Evolutionary conservation across 2,329 filamentous ascomycete species (phyloP).

Genomic region (Claviceps sp.): DNA sequence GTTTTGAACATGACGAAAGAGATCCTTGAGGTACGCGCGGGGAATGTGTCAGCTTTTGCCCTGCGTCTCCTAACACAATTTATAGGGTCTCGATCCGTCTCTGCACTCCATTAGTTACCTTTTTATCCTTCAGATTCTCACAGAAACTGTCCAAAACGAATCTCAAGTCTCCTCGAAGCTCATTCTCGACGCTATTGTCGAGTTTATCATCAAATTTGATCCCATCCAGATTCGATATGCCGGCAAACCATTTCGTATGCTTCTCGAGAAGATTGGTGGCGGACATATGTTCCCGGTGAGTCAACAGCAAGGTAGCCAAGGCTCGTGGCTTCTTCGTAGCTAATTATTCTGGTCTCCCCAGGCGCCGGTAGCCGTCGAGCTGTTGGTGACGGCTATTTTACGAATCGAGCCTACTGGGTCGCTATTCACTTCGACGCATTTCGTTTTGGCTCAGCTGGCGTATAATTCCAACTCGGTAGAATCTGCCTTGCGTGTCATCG

Average conservation of each 20-base stretch:
- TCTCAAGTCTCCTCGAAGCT: slow-evolving; percentile 17
- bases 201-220: slow-evolving; percentile 36
- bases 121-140: slow-evolving; percentile 28
- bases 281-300: slow-evolving; percentile 30
- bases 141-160: slow-evolving; percentile 14
- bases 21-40: slow-evolving; percentile 26
- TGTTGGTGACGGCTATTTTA: slow-evolving; percentile 40
- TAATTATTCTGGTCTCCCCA: slow-evolving; percentile 11
- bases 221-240: slow-evolving; percentile 38
- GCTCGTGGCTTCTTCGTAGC: not conserved
- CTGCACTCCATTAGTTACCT: slow-evolving; percentile 39
- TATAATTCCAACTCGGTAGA: slow-evolving; percentile 39
- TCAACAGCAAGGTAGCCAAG: not conserved
- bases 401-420: slow-evolving; percentile 53
- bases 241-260: slow-evolving; percentile 26
- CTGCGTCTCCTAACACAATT: not conserved
- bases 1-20: slow-evolving; percentile 21
- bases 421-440: slow-evolving; percentile 52
- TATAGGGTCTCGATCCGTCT: slow-evolving; percentile 33
- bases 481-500: slow-evolving; percentile 45
- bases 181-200: slow-evolving; percentile 27
- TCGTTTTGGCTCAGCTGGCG: slow-evolving; percentile 44
- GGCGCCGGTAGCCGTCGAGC: slow-evolving; percentile 32
- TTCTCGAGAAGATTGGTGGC: slow-evolving; percentile 28
- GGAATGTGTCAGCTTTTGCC: not conserved